Base-by-base conservation (phyloP, 768 basidiomycete species). In the Leccinum longicurvipes region DNA sequence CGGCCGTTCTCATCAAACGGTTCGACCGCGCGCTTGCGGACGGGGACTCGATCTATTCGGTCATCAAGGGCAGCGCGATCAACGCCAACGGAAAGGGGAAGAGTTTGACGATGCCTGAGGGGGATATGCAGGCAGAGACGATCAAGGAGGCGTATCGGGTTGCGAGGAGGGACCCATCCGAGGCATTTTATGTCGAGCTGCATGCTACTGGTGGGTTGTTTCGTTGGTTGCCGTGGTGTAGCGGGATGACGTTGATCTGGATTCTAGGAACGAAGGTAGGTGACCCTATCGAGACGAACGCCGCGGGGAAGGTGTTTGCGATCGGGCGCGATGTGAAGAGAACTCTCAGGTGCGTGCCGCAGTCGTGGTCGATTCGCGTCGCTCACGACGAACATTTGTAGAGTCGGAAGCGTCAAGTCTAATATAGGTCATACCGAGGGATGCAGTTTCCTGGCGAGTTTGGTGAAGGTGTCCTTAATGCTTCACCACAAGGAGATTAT, bases 241-340 rank as follows among this genome's bases (percentile, higher is more conserved):
- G 12, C 15, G 14, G 7, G 1, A 10, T 17, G 47, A 23, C 46
- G 34, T 17, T 63, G 48, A 65, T 47, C 6, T 7, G 12, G 9
- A 42, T 45, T 41, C 3, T 44, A 65, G 64, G 64, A 47, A 81
- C 81, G 3, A 72, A 75, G 32, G 71, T 65, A 28, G 81, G 79
- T 1, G 81, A 82, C 57, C 79, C 81, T 2, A 76, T 73, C 1
- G 81, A 82, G 59, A 77, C 76, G 10, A 81, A 80, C 53, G 77
- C 77, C 69, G 76, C 78, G 21, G 79, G 79, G 1, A 65, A 67
- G 28, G 58, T 70, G 9, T 74, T 74, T 41, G 60, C 67, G 23
- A 51, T 66, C 28, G 62, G 62, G 12, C 63, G 67, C 12, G 53
- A 62, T 27, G 53, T 4, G 12, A 45, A 57, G 24, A 62, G 60